Evolutionary conservation across 1,284 basidiomycete genomes (phyloP).

Genomic region (Boletus hoseneyae): DNA sequence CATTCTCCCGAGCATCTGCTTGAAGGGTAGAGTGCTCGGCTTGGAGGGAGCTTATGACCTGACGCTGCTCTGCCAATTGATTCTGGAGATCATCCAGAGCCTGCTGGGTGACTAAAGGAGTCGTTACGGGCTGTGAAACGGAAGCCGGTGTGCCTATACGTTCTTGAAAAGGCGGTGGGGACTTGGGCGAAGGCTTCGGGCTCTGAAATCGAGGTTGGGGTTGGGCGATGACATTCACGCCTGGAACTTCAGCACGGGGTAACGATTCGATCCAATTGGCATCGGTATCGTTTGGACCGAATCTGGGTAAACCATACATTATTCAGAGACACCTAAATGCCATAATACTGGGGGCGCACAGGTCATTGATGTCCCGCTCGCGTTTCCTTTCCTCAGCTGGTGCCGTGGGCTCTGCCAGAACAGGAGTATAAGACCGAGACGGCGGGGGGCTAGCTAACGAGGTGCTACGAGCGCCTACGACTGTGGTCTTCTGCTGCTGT

Average conservation of each 20-base stretch:
- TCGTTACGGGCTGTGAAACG: slow-evolving; percentile 1
- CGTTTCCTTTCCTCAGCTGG: slow-evolving; percentile 36
- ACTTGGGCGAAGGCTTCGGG: slow-evolving; percentile 11
- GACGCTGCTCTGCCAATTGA: slow-evolving; percentile 22
- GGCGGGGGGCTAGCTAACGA: slow-evolving; percentile 42
- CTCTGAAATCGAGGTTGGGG: slow-evolving; percentile 11
- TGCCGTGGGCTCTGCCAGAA: slow-evolving; percentile 31
- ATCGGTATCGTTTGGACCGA: slow-evolving; percentile 40
- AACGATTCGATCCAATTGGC: slow-evolving; percentile 59
- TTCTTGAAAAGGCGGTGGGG: slow-evolving; percentile 19
- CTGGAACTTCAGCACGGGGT: slow-evolving; percentile 42
- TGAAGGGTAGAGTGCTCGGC: slow-evolving; percentile 19
- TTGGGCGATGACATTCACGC: slow-evolving; percentile 3
- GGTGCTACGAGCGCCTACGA: slow-evolving; percentile 29
- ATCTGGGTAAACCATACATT: slow-evolving; percentile 26
- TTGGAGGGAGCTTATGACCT: slow-evolving; percentile 14
- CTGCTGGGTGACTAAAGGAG: slow-evolving; percentile 5
- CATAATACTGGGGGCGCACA: slow-evolving; percentile 40
- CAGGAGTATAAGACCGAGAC: slow-evolving; percentile 53
- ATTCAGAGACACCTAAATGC: slow-evolving; percentile 2
- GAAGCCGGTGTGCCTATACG: slow-evolving; percentile 11
- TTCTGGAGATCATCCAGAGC: slow-evolving; percentile 11
- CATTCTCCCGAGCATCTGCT: slow-evolving; percentile 14
- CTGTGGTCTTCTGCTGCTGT: slow-evolving; percentile 62
- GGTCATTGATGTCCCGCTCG: slow-evolving; percentile 44